Conservation (phyloP, 202 grass and related monocot species). For the Carex sylvatica region DNA sequence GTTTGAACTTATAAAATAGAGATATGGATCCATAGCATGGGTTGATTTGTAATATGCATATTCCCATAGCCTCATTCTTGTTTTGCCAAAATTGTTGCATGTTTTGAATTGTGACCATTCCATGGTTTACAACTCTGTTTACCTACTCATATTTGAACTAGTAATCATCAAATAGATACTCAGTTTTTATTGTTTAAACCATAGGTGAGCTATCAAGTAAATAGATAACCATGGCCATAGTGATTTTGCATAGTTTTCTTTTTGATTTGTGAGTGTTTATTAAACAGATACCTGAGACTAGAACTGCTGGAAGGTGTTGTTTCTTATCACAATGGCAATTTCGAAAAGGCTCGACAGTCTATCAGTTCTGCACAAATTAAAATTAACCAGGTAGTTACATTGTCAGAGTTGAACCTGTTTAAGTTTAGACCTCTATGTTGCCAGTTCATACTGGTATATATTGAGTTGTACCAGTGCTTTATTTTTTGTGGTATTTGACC, state of each 20-base stretch:
- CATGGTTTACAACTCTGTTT: neutral
- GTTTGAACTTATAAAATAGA: no score
- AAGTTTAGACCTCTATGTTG: neutral
- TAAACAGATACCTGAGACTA: conserved; percentile 81
- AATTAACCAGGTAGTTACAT: conserved; percentile 66
- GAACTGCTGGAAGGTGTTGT: conserved; percentile 98
- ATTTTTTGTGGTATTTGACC: neutral
- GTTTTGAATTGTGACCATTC: neutral
- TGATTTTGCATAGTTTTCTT: neutral
- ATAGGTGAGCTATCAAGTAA: conserved; percentile 13
- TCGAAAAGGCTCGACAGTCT: conserved; percentile 52
- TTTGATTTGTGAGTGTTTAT: neutral
- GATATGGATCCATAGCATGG: no score
- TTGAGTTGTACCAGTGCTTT: neutral
- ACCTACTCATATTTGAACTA: neutral
- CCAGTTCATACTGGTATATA: neutral
- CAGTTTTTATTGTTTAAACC: conserved; percentile 3
- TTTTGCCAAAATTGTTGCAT: neutral
- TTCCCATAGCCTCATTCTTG: no score
- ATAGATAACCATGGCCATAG: neutral
- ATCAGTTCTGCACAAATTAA: conserved; percentile 78
- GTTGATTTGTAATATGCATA: neutral
- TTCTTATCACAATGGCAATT: conserved; percentile 77
- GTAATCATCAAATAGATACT: neutral
- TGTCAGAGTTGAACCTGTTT: neutral